Evolutionary conservation across 2,329 filamentous ascomycete species (phyloP), one percentile per base, ranked within the genome.

Genomic region (Colletotrichum truncatum): DNA sequence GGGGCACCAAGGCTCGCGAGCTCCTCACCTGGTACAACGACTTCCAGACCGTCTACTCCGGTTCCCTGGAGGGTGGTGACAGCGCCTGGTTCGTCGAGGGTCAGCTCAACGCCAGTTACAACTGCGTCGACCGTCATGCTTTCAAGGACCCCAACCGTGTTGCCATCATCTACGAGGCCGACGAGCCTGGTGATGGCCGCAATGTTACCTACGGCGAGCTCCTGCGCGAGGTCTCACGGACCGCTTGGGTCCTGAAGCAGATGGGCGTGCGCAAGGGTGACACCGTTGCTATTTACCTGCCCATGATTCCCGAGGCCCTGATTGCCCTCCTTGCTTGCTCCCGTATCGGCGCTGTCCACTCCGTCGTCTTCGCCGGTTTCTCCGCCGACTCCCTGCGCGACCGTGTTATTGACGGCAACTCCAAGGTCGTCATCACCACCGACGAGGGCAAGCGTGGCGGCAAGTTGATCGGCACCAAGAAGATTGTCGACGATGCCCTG

Each of bases 401-500:
- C 80, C 94, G 96, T 75, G 94, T 99, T 73, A 84, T 96, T 67
- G 96, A 99, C 76, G 95, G 92, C 64, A 83, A 93, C 72, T 95
- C 91, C 78, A 97, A 92, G 83, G 93, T 98, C 57, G 91, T 98
- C 80, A 98, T 99, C 76, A 99, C 96, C 66, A 92, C 93, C 2
- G 96, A 99, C 77, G 96, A 99, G 86, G 96, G 96, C 76, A 97
- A 97, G 87, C 93, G 96, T 74, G 96, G 96, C 73, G 96, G 96
- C 78, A 99, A 98, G 86, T 81, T 97, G 74, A 98, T 99, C 77
- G 93, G 93, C 74, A 98, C 95, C 73, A 98, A 99, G 89, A 97
- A 97, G 85, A 98, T 99, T 76, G 96, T 98, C 71, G 96, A 99
- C 75, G 96, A 98, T 76, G 95, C 95, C 36, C 87, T 99, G 67